Percentiles rank a stretch among this genome's conserved stretches.
These are phyloP conservation scores for Stellera chamaejasme DNA, from an alignment of 345 rosid genomes.

Conservation along the genomic window DNA sequence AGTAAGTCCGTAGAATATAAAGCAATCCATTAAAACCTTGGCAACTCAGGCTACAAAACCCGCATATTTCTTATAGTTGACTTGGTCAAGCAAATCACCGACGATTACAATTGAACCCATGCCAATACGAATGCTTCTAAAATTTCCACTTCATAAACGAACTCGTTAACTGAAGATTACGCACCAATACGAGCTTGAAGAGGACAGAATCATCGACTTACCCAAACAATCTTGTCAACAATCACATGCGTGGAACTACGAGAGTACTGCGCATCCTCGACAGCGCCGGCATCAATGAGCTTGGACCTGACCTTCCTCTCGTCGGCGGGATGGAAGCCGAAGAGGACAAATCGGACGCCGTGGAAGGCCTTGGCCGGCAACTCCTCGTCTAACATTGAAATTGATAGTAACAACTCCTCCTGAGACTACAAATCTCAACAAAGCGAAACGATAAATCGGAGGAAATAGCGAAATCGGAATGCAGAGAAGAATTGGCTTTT, in stretches of 20 bases:
- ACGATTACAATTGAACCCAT: background rate
- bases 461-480: background rate
- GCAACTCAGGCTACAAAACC: background rate
- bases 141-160: background rate
- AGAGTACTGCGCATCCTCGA: constrained; percentile 39
- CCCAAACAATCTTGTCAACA: constrained; percentile 61
- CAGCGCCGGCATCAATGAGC: constrained; percentile 67
- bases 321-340: constrained; percentile 46
- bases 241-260: constrained; percentile 59
- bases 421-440: constrained; percentile 2
- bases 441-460: background rate
- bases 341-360: constrained; percentile 62
- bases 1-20: background rate
- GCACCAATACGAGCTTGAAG: background rate
- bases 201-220: constrained; percentile 18
- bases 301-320: constrained; percentile 39
- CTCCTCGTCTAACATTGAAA: constrained; percentile 27
- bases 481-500: background rate
- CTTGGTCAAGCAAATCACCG: background rate
- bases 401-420: constrained; percentile 2
- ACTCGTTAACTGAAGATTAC: background rate
- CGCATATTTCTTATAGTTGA: background rate
- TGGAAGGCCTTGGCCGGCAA: constrained; percentile 36
- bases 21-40: background rate
- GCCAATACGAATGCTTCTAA: background rate